Percentiles rank a stretch among this genome's conserved stretches.
phyloP scores from a whole-genome alignment of 352 stramenopile species.

The Phytopythium chamaehyphon region DNA sequence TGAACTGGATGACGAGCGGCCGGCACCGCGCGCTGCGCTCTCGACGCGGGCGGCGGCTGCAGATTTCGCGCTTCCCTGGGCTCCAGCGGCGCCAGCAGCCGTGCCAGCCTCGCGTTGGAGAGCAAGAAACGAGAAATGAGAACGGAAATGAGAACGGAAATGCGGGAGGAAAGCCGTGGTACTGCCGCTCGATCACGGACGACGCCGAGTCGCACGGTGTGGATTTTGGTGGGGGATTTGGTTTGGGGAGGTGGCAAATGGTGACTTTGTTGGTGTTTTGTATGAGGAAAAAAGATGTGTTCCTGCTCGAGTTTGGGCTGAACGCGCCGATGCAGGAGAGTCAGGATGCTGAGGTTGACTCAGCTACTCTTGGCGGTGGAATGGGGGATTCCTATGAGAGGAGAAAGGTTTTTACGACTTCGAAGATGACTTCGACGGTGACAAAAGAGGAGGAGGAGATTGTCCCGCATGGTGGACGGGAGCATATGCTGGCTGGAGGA shows the following conservation, averaged over 20 bases:
- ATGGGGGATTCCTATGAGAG: no score
- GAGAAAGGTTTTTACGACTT: no score
- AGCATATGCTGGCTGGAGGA: no score
- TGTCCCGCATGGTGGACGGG: no score
- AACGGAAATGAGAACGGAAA: neutral
- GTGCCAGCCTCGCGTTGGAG: neutral
- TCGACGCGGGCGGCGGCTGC: conserved; percentile 19
- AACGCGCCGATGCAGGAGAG: no score
- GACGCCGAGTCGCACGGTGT: neutral
- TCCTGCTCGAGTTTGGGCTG: neutral
- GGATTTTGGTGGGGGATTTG: neutral
- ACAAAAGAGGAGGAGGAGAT: no score
- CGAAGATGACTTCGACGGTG: no score
- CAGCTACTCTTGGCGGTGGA: no score
- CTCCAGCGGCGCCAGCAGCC: conserved; percentile 15
- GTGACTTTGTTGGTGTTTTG: neutral
- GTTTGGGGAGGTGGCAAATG: neutral
- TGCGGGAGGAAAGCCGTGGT: neutral
- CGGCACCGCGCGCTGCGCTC: conserved; percentile 27
- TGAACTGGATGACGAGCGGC: conserved; percentile 48
- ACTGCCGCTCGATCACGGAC: neutral
- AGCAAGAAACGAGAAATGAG: no score
- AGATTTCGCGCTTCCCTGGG: conserved; percentile 18
- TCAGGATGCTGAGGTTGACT: no score
- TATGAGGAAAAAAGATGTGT: neutral